phyloP scores from a whole-genome alignment of 108 stramenopile genomes.

The Poteriospumella lacustris region DNA sequence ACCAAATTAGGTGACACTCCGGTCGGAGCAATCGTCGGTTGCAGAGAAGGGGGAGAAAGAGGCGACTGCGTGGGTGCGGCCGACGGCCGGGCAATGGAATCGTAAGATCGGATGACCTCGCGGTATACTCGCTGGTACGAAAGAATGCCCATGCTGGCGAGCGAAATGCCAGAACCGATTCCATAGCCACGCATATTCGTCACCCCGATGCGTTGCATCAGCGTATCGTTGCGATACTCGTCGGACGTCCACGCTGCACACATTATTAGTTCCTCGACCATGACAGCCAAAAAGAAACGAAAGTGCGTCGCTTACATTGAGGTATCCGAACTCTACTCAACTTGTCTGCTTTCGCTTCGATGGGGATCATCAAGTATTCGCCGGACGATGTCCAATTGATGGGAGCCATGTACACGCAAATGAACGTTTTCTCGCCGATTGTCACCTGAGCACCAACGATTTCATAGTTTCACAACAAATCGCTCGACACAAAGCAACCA shows the following conservation, averaged over 20 bases:
- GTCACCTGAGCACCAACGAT: too few species aligned
- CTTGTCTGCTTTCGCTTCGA: neutral
- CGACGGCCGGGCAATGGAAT: neutral
- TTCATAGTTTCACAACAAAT: too few species aligned
- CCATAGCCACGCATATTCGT: neutral
- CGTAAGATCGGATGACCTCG: neutral
- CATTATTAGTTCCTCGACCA: neutral
- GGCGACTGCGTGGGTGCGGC: neutral
- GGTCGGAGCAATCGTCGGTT: neutral
- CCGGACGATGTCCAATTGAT: neutral
- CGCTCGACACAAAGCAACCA: too few species aligned
- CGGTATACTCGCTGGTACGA: slow-evolving; percentile 11
- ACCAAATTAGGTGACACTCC: neutral
- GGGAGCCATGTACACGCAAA: neutral
- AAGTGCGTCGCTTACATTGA: neutral
- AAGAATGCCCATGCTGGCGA: slow-evolving; percentile 1
- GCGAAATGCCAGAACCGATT: neutral
- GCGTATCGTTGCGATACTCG: neutral
- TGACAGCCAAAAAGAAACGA: neutral
- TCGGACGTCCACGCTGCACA: slow-evolving; percentile 12
- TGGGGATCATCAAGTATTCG: neutral
- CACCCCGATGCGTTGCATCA: neutral
- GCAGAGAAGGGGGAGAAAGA: neutral
- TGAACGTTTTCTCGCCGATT: neutral
- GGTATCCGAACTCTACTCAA: neutral